Base-by-base conservation (phyloP, 108 stramenopile genomes). In the Epipyxis sp. region DNA sequence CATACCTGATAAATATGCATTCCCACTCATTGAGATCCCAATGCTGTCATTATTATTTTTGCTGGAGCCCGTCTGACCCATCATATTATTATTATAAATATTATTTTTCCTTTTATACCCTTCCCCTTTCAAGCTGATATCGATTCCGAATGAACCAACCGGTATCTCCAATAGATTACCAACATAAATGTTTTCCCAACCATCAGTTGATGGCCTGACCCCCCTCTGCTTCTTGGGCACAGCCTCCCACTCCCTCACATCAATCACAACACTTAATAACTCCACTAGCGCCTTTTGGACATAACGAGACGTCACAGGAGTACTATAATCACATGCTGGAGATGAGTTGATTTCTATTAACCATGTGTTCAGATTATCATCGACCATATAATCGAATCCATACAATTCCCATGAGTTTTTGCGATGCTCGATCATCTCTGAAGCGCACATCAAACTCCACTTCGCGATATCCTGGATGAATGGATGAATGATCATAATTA, bases 301-400 rank as follows among this genome's bases (percentile, higher is more conserved):
- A 40, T 83, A 86, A 16, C 46, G 54, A 80, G 85, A 83, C 1
- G 89, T 85, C 1, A 87, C 84, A 6, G 6, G 50, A 44, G 89
- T 88, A 68, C 81, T 83, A 77, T 89, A 89, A 67, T 88, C 87
- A 50, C 88, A 87, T 2, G 88, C 87, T 1, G 89, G 89, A 79
- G 85, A 87, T 57, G 85, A 82, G 67, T 90, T 90, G 32, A 90
- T 86, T 69, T 90, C 89, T 44, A 90, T 90, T 39, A 90, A 78
- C 88, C 88, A 89, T 0, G 86, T 81, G 42, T 69, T 67, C 40
- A 79, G 46, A 34, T 81, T 40, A 34, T 81, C 82, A 76, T 90
- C 88, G 39, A 90, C 45, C 89, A 90, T 90, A 78, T 88, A 89
- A 76, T 90, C 89, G 59, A 79, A 87, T 30, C 89, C 89, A 59